These are phyloP conservation scores for Lecanicillium sp. DNA, from an alignment of 2,329 filamentous ascomycete species.

Conservation along the genomic window DNA sequence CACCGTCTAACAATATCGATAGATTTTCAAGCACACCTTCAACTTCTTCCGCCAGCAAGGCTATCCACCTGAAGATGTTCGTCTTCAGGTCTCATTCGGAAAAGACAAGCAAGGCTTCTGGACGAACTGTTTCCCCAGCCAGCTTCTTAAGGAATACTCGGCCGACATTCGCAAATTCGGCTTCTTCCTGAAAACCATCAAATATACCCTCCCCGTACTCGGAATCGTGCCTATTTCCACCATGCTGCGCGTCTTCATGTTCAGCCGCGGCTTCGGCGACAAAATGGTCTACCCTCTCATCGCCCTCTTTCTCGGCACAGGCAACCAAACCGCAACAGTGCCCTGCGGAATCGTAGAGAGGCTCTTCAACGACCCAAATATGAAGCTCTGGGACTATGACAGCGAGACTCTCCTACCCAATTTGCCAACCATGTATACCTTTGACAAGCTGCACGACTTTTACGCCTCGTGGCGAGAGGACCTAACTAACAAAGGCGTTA, in stretches of 20 bases:
- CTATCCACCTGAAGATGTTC: slow-evolving; percentile 47
- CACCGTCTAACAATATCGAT: slow-evolving; percentile 8
- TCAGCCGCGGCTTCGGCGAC: slow-evolving; percentile 62
- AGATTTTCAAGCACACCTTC: slow-evolving; percentile 62
- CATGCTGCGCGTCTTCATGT: slow-evolving; percentile 59
- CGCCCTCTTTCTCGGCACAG: slow-evolving; percentile 65
- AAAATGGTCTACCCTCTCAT: slow-evolving; percentile 64
- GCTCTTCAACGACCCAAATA: slow-evolving; percentile 48
- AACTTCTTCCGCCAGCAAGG: slow-evolving; percentile 53
- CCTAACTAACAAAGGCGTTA: slow-evolving; percentile 44
- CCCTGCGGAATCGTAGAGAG: slow-evolving; percentile 58
- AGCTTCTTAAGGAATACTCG: slow-evolving; percentile 45
- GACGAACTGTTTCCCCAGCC: slow-evolving; percentile 57
- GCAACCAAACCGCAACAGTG: slow-evolving; percentile 66
- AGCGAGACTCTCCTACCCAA: slow-evolving; percentile 46
- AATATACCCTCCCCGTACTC: slow-evolving; percentile 51
- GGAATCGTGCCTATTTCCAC: slow-evolving; percentile 54
- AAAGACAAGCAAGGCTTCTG: slow-evolving; percentile 52
- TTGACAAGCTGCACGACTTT: slow-evolving; percentile 53
- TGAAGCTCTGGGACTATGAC: slow-evolving; percentile 53
- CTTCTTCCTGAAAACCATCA: slow-evolving; percentile 46
- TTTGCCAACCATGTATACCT: slow-evolving; percentile 57
- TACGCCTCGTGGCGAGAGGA: slow-evolving; percentile 51
- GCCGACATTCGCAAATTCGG: slow-evolving; percentile 49
- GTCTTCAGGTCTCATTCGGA: slow-evolving; percentile 54